Base-by-base conservation (phyloP, 768 basidiomycete species). In the Naganishia kalamii region DNA sequence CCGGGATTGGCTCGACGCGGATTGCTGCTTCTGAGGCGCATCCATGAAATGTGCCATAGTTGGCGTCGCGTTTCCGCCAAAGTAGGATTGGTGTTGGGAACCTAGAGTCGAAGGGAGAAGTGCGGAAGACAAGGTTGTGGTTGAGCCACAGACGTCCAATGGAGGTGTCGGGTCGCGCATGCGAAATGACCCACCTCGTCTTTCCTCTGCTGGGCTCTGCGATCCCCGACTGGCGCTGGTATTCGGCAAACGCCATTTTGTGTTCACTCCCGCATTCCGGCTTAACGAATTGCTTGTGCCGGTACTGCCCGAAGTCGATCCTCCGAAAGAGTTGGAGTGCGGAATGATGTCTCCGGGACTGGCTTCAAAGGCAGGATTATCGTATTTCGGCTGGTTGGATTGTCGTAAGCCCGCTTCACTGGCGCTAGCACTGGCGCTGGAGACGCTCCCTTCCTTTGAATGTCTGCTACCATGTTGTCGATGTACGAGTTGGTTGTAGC, bases 361-460 rank as follows among this genome's bases (percentile, higher is more conserved):
- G 23, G 37, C 27, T 21, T 57, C 54, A 17, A 37, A 57, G 0
- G 27, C 52, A 37, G 30, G 11, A 57, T 57, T 57, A 21, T 57
- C 54, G 23, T 57, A 57, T 57, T 57, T 57, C 35, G 54, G n/a
- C 37, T 57, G 54, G 6, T 35, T 27, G 35, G 35, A 37, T 41
- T 57, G 54, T 2, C 54, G 52, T 12, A 49, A 15, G 13, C 61
- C 61, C 0, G 44, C 54, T 62, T 48, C 61, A n/a, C 46, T 33
- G 13, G 40, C 64, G 40, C 54, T 23, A 21, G 74, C 76, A 47
- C 76, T 77, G 4, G 72, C 68, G 51, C 70, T 71, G 37, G 74
- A 73, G 13, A 72, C 37, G 52, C 71, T 73, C 17, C 74, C 75
- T 37, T 73, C 72, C 60, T 74, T 75, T 0, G 75, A 75, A 64